Percentiles rank a stretch among this genome's conserved stretches.
Conservation (phyloP, 768 basidiomycete genomes). For the Leccinum boreale region DNA sequence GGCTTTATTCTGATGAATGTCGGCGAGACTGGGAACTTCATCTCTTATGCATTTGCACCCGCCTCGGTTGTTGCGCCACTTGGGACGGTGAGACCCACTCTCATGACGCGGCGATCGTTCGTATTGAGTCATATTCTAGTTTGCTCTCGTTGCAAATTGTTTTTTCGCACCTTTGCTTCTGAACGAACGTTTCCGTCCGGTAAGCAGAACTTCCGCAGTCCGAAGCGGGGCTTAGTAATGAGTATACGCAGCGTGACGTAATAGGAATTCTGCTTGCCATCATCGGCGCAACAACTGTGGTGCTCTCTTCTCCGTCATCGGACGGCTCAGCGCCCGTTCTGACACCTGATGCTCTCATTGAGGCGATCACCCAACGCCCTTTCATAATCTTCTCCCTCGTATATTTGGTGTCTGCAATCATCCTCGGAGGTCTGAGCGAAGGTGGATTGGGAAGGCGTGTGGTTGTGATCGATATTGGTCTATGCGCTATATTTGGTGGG, state of each 20-base stretch:
- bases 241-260: conserved; percentile 58
- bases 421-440: conserved; percentile 67
- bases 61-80: conserved; percentile 93
- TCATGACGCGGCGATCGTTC: not conserved
- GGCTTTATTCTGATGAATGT: conserved; percentile 88
- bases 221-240: conserved; percentile 12
- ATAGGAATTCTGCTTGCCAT: conserved; percentile 78
- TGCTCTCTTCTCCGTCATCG: conserved; percentile 71
- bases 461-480: conserved; percentile 83
- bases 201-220: conserved; percentile 28
- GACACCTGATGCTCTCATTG: conserved; percentile 61
- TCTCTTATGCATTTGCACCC: conserved; percentile 85
- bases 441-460: conserved; percentile 56
- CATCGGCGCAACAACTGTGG: conserved; percentile 90
- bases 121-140: conserved; percentile 38
- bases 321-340: conserved; percentile 54
- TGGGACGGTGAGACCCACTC: conserved; percentile 69
- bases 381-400: conserved; percentile 75
- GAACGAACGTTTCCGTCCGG: conserved; percentile 77
- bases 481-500: conserved; percentile 83
- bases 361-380: conserved; percentile 63
- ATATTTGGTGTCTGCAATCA: conserved; percentile 53
- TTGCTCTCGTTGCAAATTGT: conserved; percentile 94
- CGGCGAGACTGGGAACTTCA: conserved; percentile 90
- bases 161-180: conserved; percentile 87